Evolutionary conservation across 2,329 filamentous ascomycete species (phyloP), one percentile per base, ranked within the genome.

Genomic region (Cadophora malorum): DNA sequence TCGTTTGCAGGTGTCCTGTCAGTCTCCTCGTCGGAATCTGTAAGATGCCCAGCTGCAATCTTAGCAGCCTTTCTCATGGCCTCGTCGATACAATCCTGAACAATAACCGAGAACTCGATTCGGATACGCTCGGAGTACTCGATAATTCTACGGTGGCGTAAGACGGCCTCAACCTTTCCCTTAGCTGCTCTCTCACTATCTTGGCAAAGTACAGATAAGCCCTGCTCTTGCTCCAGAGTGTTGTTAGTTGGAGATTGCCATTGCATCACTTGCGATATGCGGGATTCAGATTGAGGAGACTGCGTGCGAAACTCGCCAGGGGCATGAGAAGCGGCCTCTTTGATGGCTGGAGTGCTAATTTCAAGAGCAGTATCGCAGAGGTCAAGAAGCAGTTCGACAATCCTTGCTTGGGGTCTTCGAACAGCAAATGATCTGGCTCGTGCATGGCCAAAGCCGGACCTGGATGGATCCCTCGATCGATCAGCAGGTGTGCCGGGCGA

Each of bases 51-150:
- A 53, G 92, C 90, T 56, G 93, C 93, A 73, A 97, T 95, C 61
- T 90, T 90, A 65, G 92, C 92, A 64, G 96, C 94, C 79, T 98
- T 97, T 72, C 88, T 88, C 80, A 98, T 86, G 9, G 96, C 96
- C 70, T 93, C 94, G 69, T 96, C 91, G 63, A 99, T 97, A 78
- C 96, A 99, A 74, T 97, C 93, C 76, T 98, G 93, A 2, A 99
- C 95, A 67, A 97, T 85, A 31, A 96, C 88, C 33, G 95, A 91
- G 75, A 97, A 97, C 76, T 99, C 96, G 58, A 97, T 87, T 4
- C 96, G 92, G 71, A 99, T 97, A 38, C 96, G 90, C 80, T 99
- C 96, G 0, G 94, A 90, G 78, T 99, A 99, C 78, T 99, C 96
- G 38, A 99, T 90, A 62, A 98, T 97, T 74, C 91, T 90, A 62